phyloP scores from a whole-genome alignment of 2,329 filamentous ascomycete genomes.

The Colletotrichum cordylinicola region DNA sequence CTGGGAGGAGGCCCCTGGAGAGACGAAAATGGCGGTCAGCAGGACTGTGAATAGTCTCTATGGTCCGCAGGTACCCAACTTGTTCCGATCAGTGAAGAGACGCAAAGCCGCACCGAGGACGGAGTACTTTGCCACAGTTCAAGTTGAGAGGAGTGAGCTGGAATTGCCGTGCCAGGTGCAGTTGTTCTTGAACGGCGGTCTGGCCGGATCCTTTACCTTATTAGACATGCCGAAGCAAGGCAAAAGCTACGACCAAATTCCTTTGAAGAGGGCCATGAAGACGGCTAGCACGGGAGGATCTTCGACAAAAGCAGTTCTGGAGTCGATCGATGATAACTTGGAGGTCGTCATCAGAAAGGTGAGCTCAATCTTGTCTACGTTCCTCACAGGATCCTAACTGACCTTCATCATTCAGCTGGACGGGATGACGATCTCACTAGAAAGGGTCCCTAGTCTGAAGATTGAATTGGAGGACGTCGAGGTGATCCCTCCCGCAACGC shows the following conservation, averaged over 20 bases:
- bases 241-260: constrained; percentile 34
- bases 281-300: background rate
- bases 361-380: background rate
- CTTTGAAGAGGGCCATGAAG: constrained; percentile 29
- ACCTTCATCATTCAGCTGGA: constrained; percentile 30
- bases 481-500: constrained; percentile 28
- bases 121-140: constrained; percentile 42
- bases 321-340: constrained; percentile 20
- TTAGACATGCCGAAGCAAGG: constrained; percentile 42
- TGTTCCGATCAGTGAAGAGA: background rate
- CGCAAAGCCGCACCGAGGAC: background rate
- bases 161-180: constrained; percentile 41
- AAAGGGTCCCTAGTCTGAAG: constrained; percentile 38
- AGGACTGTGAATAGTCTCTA: constrained; percentile 63
- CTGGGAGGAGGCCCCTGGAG: constrained; percentile 61
- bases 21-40: constrained; percentile 65
- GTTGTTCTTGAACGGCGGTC: constrained; percentile 32
- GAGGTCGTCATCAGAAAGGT: constrained; percentile 40
- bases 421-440: constrained; percentile 31
- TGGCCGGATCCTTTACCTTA: constrained; percentile 38
- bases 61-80: constrained; percentile 21
- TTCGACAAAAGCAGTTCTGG: background rate
- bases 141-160: constrained; percentile 41
- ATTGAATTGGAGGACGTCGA: constrained; percentile 40
- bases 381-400: background rate